A percentile compares a stretch with the other conserved stretches of the same genome.
Evolutionary conservation across 345 rosid species (phyloP).

Genomic region (Pistacia atlantica): DNA sequence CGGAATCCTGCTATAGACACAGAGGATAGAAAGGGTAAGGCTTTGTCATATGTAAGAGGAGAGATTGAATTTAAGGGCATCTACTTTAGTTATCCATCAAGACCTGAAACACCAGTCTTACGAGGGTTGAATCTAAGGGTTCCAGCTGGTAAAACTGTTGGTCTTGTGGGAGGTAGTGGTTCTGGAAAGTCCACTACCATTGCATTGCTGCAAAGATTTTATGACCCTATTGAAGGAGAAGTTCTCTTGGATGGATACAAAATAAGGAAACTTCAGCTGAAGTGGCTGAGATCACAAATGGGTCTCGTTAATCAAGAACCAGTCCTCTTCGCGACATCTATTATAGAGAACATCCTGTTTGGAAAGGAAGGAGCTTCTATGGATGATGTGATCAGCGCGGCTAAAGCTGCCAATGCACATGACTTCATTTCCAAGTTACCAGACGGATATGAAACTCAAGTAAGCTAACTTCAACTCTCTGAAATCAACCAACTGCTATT

Average conservation of each 20-base stretch:
- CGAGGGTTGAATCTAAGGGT: conserved; percentile 55
- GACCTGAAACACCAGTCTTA: conserved; percentile 58
- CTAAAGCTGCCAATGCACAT: conserved; percentile 64
- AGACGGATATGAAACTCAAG: conserved; percentile 70
- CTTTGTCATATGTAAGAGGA: conserved; percentile 63
- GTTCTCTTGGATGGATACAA: conserved; percentile 61
- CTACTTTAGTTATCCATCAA: conserved; percentile 60
- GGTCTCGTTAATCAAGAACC: conserved; percentile 73
- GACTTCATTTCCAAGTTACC: conserved; percentile 66
- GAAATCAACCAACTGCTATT: not conserved
- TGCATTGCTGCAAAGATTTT: conserved; percentile 64
- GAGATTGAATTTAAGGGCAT: conserved; percentile 54
- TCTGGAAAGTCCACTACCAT: conserved; percentile 70
- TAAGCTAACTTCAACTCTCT: conserved; percentile 28
- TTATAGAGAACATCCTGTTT: conserved; percentile 62
- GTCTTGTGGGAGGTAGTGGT: conserved; percentile 73
- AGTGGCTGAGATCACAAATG: conserved; percentile 72
- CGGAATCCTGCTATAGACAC: conserved; percentile 52
- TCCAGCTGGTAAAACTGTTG: conserved; percentile 65
- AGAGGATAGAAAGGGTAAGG: conserved; percentile 62
- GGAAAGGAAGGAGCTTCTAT: conserved; percentile 66
- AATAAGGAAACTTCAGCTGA: conserved; percentile 55
- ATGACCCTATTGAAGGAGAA: conserved; percentile 60
- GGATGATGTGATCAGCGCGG: conserved; percentile 56
- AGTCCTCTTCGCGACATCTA: conserved; percentile 60